phyloP scores from a whole-genome alignment of 257 asterid species.

The Salvia rosmarinus region DNA sequence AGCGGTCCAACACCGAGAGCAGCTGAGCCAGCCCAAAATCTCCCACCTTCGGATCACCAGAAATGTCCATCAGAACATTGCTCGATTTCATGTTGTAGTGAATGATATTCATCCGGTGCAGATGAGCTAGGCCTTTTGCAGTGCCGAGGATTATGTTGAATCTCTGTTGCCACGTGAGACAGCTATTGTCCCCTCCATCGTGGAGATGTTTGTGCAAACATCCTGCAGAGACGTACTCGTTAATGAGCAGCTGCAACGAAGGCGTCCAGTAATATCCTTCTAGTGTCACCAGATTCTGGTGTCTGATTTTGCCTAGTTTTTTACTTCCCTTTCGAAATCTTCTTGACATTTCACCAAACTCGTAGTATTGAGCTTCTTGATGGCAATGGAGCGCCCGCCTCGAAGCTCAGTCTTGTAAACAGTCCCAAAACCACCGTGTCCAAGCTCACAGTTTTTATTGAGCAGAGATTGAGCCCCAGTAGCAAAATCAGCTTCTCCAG shows the following conservation, averaged over 20 bases:
- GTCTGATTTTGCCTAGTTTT: slow-evolving; percentile 61
- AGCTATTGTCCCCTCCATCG: slow-evolving; percentile 39
- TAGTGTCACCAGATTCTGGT: slow-evolving; percentile 60
- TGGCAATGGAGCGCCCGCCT: slow-evolving; percentile 67
- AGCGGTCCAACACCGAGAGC: slow-evolving; percentile 65
- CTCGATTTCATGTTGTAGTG: slow-evolving; percentile 78
- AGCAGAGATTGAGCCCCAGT: slow-evolving; percentile 74
- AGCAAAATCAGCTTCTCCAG: slow-evolving; percentile 73
- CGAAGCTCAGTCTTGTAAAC: slow-evolving; percentile 63
- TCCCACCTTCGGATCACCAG: slow-evolving; percentile 69
- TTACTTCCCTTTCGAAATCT: slow-evolving; percentile 77
- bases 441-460: slow-evolving; percentile 73
- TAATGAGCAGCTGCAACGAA: slow-evolving; percentile 72
- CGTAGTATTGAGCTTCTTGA: slow-evolving; percentile 78
- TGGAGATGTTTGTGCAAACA: slow-evolving; percentile 71
- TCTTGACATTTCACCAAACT: slow-evolving; percentile 75
- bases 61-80: slow-evolving; percentile 55
- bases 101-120: slow-evolving; percentile 60
- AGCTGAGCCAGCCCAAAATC: slow-evolving; percentile 77
- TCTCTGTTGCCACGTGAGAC: slow-evolving; percentile 69
- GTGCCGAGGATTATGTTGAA: slow-evolving; percentile 61
- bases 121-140: slow-evolving; percentile 73
- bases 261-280: slow-evolving; percentile 91
- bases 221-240: slow-evolving; percentile 56
- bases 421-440: slow-evolving; percentile 87